Evolutionary conservation across 257 asterid genomes (phyloP).

Genomic region (Paulownia fortunei): DNA sequence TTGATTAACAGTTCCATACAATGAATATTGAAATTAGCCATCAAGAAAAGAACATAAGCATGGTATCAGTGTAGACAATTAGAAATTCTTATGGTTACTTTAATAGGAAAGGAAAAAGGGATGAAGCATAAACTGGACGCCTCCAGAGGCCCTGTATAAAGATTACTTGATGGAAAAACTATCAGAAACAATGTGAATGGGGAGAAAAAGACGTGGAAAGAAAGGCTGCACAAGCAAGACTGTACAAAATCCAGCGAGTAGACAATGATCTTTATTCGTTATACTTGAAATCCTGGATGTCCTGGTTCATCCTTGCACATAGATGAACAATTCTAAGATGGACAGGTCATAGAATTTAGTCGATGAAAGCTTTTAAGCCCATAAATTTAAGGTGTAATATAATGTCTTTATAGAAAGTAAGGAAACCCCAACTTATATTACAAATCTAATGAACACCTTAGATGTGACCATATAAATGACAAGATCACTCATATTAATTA

Average conservation of each 20-base stretch:
- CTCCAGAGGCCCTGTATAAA: not conserved
- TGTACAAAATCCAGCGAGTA: too few species aligned
- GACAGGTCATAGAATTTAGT: not conserved
- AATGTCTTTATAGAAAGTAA: not conserved
- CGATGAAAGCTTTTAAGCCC: not conserved
- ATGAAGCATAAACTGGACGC: not conserved
- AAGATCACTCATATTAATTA: too few species aligned
- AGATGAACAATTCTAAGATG: not conserved
- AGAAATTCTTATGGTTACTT: not conserved
- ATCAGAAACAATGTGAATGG: not conserved
- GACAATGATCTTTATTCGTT: too few species aligned
- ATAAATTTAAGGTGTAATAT: too few species aligned
- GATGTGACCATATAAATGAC: not conserved
- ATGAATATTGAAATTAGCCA: not conserved
- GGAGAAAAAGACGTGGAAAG: not conserved
- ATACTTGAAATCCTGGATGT: too few species aligned
- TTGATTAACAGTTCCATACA: not conserved
- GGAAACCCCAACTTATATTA: not conserved
- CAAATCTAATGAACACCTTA: not conserved
- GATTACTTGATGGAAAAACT: not conserved
- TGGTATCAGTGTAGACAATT: not conserved
- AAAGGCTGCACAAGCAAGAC: not conserved
- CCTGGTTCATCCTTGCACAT: too few species aligned
- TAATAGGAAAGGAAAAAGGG: not conserved
- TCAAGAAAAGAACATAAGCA: not conserved